Conservation (phyloP, 768 basidiomycete species). For the Rhodotorula diobovata region DNA sequence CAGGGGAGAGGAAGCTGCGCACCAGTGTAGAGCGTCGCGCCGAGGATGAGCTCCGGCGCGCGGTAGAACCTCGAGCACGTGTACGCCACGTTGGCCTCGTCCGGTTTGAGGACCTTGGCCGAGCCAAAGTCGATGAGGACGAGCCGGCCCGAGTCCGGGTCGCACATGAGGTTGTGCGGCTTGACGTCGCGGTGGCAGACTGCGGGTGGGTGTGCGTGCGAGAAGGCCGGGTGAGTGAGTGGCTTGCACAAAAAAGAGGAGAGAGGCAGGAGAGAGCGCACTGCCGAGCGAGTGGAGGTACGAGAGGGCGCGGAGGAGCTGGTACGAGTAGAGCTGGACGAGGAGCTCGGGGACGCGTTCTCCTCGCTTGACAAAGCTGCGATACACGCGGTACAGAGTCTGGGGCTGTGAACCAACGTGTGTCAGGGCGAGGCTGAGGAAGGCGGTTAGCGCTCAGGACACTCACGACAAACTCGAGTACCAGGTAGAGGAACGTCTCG, state of each 20-base stretch:
- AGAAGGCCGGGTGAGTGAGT: conserved; percentile 80
- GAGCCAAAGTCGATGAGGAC: conserved; percentile 87
- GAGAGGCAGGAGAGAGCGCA: conserved; percentile 54
- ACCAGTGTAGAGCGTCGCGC: conserved; percentile 96
- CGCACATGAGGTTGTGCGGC: conserved; percentile 94
- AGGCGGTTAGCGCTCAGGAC: too few species aligned
- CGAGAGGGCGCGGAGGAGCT: conserved; percentile 84
- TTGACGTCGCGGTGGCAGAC: conserved; percentile 96
- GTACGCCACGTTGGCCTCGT: conserved; percentile 97
- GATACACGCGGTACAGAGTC: conserved; percentile 94
- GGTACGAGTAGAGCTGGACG: conserved; percentile 97
- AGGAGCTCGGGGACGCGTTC: conserved; percentile 98
- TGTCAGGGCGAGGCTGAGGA: not conserved
- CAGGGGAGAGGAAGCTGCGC: conserved; percentile 64
- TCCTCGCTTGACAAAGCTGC: conserved; percentile 96
- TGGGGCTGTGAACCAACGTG: conserved; percentile 57
- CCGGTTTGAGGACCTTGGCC: conserved; percentile 93
- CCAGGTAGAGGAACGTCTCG: conserved; percentile 87
- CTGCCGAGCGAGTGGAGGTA: conserved; percentile 96
- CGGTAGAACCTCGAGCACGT: conserved; percentile 94
- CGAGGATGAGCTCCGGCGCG: conserved; percentile 97
- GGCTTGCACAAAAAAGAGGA: too few species aligned
- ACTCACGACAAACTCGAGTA: conserved; percentile 64
- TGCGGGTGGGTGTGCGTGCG: conserved; percentile 94
- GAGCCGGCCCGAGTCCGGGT: conserved; percentile 89